Evolutionary conservation across 331 rosid species (phyloP).

Genomic region (Phaseolus coccineus): DNA sequence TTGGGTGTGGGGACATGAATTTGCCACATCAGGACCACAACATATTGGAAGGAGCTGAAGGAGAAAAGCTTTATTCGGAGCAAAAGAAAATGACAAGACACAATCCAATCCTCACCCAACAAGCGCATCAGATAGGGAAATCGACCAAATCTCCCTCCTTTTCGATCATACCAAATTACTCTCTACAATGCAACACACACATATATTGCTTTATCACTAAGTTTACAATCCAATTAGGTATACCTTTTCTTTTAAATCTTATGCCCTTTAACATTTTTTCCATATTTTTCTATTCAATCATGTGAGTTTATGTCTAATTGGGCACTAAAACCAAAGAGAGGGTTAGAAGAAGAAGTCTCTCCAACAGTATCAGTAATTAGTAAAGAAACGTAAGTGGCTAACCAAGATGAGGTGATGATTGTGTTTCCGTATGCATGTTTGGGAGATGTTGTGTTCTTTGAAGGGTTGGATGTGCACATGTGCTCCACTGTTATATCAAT

Average conservation of each 20-base stretch:
- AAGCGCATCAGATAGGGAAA: conserved; percentile 26
- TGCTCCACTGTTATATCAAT: background rate
- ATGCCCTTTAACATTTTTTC: no score
- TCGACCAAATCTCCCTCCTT: conserved; percentile 48
- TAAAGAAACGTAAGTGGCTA: no score
- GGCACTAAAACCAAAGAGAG: background rate
- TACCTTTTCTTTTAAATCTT: no score
- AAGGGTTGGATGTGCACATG: conserved; percentile 36
- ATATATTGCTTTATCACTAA: conserved; percentile 31
- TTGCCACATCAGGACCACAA: conserved; percentile 59
- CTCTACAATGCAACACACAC: background rate
- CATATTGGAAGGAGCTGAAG: conserved; percentile 18
- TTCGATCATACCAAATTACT: conserved; percentile 40
- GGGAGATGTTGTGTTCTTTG: conserved; percentile 2
- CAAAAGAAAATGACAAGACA: conserved; percentile 71
- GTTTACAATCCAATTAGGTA: background rate
- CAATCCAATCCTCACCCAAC: conserved; percentile 57
- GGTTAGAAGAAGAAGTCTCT: background rate
- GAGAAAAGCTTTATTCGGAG: conserved; percentile 53
- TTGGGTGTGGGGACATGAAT: conserved; percentile 49
- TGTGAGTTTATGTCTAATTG: background rate
- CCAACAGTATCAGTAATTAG: no score
- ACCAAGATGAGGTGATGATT: background rate
- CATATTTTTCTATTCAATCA: no score
- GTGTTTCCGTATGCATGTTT: background rate